Base-by-base conservation (phyloP, 2,329 filamentous ascomycete genomes). In the Verticillium albo-atrum region DNA sequence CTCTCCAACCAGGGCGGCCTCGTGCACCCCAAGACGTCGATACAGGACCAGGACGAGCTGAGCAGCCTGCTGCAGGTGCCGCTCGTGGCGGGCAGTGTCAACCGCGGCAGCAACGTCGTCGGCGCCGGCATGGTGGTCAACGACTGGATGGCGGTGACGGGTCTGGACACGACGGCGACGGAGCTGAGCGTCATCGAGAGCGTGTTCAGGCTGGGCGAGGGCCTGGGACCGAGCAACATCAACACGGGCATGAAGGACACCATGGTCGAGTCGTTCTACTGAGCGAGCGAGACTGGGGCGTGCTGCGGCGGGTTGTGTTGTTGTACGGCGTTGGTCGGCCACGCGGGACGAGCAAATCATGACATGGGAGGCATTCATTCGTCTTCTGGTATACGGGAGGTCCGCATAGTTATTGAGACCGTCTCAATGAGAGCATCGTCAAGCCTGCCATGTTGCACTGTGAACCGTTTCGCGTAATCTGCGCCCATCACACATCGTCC, bases 251-350 rank as follows among this genome's bases (percentile, higher is more conserved):
- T 97, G 81, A 98, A 97, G 85, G 94, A 98, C 75, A 95, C 92
- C 66, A 96, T 99, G 86, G 95, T 99, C 63, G 95, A 99, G 82
- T 96, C 91, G 70, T 99, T 98, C 80, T 99, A 99, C 81, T 99
- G 83, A 83, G 69, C 34, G 25, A 12, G 42, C 10, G 42, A 20
- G 10, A 15, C 14, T 15, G 34, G 42, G 42, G 42, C 3, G n/a
- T n/a, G 6, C 10, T 23, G n/a, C 6, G 42, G 23, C 25, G 42
- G n/a, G 42, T 50, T 50, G 42, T 50, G 42, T 50, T 12, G 42
- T 20, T 25, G 10, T 20, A 25, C 42, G 42, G 42, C 20, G 42
- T 50, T 50, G 42, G 42, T 23, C 20, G 42, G 20, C 42, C 42
- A 12, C n/a, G 42, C 20, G 42, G 30, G 42, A 50, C 20, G 42